Conservation (phyloP, 441 rosid genomes). For the Manihot esculenta region DNA sequence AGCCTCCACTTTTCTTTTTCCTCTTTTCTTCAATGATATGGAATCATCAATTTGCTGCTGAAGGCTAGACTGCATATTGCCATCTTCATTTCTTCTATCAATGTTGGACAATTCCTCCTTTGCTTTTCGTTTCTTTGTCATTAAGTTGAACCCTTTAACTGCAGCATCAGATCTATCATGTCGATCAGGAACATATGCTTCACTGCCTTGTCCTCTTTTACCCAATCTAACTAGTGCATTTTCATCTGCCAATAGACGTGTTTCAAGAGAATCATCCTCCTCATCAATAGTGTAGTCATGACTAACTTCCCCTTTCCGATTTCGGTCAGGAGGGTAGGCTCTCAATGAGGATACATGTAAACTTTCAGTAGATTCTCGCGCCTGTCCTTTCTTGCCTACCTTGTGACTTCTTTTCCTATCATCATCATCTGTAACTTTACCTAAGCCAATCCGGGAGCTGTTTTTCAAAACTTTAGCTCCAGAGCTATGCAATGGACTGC, state of each 20-base stretch:
- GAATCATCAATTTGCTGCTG: constrained; percentile 50
- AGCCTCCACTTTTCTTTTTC: constrained; percentile 66
- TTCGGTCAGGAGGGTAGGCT: constrained; percentile 51
- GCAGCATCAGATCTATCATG: constrained; percentile 58
- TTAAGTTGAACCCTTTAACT: constrained; percentile 50
- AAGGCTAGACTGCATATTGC: constrained; percentile 39
- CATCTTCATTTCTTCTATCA: constrained; percentile 49
- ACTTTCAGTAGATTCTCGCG: constrained; percentile 50
- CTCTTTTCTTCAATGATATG: constrained; percentile 58
- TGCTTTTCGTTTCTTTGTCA: constrained; percentile 65
- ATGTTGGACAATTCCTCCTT: constrained; percentile 53
- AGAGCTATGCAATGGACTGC: constrained; percentile 47
- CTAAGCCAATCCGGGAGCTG: constrained; percentile 31
- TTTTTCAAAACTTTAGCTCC: constrained; percentile 45
- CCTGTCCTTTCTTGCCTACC: constrained; percentile 47
- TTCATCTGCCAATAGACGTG: constrained; percentile 42
- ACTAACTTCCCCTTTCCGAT: constrained; percentile 45
- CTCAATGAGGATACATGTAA: constrained; percentile 43
- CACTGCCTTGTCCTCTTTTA: constrained; percentile 55
- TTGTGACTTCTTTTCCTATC: constrained; percentile 43
- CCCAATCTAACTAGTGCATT: constrained; percentile 37
- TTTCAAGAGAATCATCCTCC: constrained; percentile 52
- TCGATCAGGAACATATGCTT: constrained; percentile 37
- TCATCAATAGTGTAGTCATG: constrained; percentile 40
- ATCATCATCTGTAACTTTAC: constrained; percentile 40